phyloP scores from a whole-genome alignment of 768 basidiomycete species.

The Tricholoma terreum region DNA sequence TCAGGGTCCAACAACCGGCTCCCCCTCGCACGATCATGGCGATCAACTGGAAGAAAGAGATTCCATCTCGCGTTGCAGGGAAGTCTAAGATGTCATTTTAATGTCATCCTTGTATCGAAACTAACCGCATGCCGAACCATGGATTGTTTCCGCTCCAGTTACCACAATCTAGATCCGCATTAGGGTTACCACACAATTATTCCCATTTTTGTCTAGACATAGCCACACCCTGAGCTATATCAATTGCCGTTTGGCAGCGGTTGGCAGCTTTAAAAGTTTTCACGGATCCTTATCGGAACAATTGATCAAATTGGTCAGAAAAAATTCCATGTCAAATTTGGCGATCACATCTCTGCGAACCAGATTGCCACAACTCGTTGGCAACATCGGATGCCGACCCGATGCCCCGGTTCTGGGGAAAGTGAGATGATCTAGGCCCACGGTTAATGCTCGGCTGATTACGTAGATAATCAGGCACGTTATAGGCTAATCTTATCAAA shows the following conservation, averaged over 20 bases:
- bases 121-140: conserved; percentile 52
- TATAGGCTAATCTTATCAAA: conserved; percentile 16
- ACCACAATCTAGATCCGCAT: conserved; percentile 19
- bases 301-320: background rate
- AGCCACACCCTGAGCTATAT: background rate
- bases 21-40: conserved; percentile 66
- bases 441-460: conserved; percentile 19
- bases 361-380: conserved; percentile 25
- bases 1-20: conserved; percentile 42
- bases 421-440: conserved; percentile 18
- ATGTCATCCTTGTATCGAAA: conserved; percentile 43
- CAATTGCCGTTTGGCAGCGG: background rate
- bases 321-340: background rate
- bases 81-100: conserved; percentile 43
- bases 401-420: conserved; percentile 35
- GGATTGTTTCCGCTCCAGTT: conserved; percentile 47
- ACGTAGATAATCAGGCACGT: conserved; percentile 18
- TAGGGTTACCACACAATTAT: background rate
- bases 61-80: conserved; percentile 42
- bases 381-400: conserved; percentile 7
- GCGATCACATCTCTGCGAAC: conserved; percentile 5
- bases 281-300: conserved; percentile 21
- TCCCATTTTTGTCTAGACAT: background rate
- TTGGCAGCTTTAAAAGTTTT: conserved; percentile 16
- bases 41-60: conserved; percentile 50